Base-by-base conservation (phyloP, 768 basidiomycete species). In the Hypsizygus marmoreus region DNA sequence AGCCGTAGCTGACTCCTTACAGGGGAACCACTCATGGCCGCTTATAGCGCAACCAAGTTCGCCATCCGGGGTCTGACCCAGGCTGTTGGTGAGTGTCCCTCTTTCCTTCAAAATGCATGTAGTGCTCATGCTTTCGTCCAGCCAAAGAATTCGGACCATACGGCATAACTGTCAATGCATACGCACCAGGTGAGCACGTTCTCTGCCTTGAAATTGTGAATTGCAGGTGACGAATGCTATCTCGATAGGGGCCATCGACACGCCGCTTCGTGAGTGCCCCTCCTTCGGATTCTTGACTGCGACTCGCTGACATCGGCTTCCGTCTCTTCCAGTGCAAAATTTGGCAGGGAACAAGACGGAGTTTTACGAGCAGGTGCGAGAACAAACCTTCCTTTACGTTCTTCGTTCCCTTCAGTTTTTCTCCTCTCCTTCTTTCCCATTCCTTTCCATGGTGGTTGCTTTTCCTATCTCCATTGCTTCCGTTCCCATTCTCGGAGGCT, bases 11-110 rank as follows among this genome's bases (percentile, higher is more conserved):
- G 10, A 12, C 6, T 6, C 17, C 12, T 4, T 36, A 17, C 19
- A 58, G 59, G 58, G 4, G 43, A 34, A 13, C 19, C 47, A 12
- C 40, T 26, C 26, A 16, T 55, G 6, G 24, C 47, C 4, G 59
- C 64, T 6, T 73, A 74, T 42, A 55, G 59, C 33, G 37, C 66
- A 0, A 70, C 61, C 2, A 73, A 74, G 50, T 73, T 72, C 49
- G 71, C 73, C 10, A 34, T 75, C 8, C 58, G 69, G n/a, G 74
- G 67, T 10, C 54, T 71, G 28, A 70, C 73, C 10, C 53, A 56
- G 36, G 38, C 35, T 8, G 45, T 50, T 17, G 59, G 63, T 62
- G 29, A 3, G 51, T 36, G 12, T 16, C 7, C 29, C 8, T 29
- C n/a, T n/a, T 4, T 14, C 12, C n/a, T 16, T 35, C 17, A 36